Evolutionary conservation across 352 stramenopile genomes (phyloP).

Genomic region (Elongisporangium prolatum): DNA sequence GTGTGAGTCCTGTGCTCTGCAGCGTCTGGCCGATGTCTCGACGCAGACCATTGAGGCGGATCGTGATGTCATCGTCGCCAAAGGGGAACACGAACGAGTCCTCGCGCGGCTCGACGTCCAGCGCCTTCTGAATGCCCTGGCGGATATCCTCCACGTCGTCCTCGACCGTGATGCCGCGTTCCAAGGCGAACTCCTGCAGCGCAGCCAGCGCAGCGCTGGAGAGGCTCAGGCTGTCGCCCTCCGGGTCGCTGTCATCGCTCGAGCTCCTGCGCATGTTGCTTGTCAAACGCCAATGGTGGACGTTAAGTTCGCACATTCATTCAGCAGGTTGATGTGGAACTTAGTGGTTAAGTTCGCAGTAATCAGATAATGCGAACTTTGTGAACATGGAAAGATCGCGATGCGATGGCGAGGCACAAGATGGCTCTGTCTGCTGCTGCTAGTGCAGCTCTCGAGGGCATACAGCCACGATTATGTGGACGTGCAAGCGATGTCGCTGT

Average conservation of each 20-base stretch:
- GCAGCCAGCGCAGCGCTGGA: slow-evolving; percentile 35
- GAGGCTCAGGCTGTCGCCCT: slow-evolving; percentile 37
- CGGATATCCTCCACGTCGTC: slow-evolving; percentile 32
- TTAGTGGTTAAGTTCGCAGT: not conserved
- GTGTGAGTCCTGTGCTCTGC: slow-evolving; percentile 53
- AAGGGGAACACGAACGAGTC: slow-evolving; percentile 56
- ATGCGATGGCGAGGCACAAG: not conserved
- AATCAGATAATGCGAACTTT: not conserved
- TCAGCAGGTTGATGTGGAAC: not conserved
- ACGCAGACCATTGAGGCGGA: slow-evolving; percentile 46
- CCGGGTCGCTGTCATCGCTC: slow-evolving; percentile 19
- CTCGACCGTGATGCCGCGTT: slow-evolving; percentile 43
- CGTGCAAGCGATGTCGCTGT: not conserved
- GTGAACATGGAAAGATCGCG: not conserved
- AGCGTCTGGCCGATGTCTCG: slow-evolving; percentile 61
- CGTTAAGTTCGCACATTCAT: not conserved
- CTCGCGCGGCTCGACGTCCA: slow-evolving; percentile 59
- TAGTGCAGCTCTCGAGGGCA: not conserved
- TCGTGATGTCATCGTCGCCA: slow-evolving; percentile 34
- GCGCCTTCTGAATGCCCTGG: slow-evolving; percentile 47
- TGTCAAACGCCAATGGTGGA: not conserved
- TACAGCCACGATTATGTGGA: not conserved
- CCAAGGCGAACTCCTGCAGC: slow-evolving; percentile 50
- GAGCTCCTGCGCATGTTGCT: not conserved
- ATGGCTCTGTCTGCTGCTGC: not conserved